Conservation (phyloP, 805 yeast species). For the Candida ovalis region DNA sequence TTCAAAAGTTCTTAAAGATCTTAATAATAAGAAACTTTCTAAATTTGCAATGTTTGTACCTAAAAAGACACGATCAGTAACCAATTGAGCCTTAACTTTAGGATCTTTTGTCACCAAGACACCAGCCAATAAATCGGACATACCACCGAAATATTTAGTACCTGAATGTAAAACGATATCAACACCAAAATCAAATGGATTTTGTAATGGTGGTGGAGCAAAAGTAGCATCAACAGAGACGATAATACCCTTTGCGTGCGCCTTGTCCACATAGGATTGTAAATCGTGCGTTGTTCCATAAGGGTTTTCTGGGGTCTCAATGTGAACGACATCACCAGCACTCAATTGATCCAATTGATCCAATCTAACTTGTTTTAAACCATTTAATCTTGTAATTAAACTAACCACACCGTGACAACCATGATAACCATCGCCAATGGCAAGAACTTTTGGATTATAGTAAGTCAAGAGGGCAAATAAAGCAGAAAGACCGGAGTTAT, state of each 20-base stretch:
- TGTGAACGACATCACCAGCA: conserved; percentile 72
- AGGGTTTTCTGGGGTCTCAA: conserved; percentile 90
- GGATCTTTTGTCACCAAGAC: conserved; percentile 61
- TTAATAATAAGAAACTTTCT: conserved; percentile 67
- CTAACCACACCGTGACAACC: conserved; percentile 75
- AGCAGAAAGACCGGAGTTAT: conserved; percentile 79
- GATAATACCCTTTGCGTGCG: conserved; percentile 74
- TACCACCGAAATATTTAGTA: conserved; percentile 94
- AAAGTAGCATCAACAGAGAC: conserved; percentile 81
- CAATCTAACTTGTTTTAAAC: conserved; percentile 47
- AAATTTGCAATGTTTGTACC: conserved; percentile 80
- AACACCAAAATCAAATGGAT: conserved; percentile 79
- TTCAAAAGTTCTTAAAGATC: conserved; percentile 80
- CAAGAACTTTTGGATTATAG: conserved; percentile 65
- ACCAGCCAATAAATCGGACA: conserved; percentile 86
- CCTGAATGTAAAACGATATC: conserved; percentile 92
- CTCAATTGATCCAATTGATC: conserved; percentile 46
- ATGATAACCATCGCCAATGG: conserved; percentile 79
- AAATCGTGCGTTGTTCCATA: conserved; percentile 66
- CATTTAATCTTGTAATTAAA: conserved; percentile 57
- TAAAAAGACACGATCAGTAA: conserved; percentile 60
- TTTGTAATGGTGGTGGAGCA: conserved; percentile 87
- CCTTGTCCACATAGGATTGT: conserved; percentile 56
- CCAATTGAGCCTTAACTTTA: conserved; percentile 42
- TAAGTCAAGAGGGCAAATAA: conserved; percentile 70